These are phyloP conservation scores for Gastrodia elata DNA, from an alignment of 106 monocot genomes.

Conservation along the genomic window DNA sequence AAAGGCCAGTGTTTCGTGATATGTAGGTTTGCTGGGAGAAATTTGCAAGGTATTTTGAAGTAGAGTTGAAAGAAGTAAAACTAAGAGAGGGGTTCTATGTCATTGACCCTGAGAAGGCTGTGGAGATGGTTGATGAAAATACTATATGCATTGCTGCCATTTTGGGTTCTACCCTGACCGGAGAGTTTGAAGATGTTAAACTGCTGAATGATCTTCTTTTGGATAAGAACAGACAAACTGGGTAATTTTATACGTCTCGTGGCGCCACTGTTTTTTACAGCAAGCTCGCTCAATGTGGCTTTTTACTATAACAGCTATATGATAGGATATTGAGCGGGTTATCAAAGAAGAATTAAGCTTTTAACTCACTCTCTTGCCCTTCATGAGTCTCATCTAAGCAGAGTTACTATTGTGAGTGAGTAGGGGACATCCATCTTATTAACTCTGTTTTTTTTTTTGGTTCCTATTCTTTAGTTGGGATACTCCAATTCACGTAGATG, in stretches of 20 bases:
- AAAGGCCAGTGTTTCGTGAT: not conserved
- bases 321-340: too few species aligned
- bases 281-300: too few species aligned
- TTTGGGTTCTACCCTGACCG: slow-evolving; percentile 75
- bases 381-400: too few species aligned
- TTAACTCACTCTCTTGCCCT: too few species aligned
- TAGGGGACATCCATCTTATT: too few species aligned
- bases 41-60: slow-evolving; percentile 93
- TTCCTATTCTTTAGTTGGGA: too few species aligned
- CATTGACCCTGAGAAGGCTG: slow-evolving; percentile 74
- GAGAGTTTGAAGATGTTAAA: slow-evolving; percentile 89
- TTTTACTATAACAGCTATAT: too few species aligned
- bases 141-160: slow-evolving; percentile 78
- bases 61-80: slow-evolving; percentile 84
- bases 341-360: too few species aligned
- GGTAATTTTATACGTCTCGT: slow-evolving; percentile 31
- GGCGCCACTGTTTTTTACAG: not conserved
- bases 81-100: slow-evolving; percentile 55
- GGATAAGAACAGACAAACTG: slow-evolving; percentile 67
- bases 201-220: slow-evolving; percentile 58
- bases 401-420: too few species aligned
- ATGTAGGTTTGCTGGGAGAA: slow-evolving; percentile 94
- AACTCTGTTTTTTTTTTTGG: too few species aligned
- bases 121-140: slow-evolving; percentile 79
- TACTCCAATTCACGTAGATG: slow-evolving; percentile 74